Base-by-base conservation (phyloP, 768 basidiomycete genomes). In the Lanmaoa rubissima region DNA sequence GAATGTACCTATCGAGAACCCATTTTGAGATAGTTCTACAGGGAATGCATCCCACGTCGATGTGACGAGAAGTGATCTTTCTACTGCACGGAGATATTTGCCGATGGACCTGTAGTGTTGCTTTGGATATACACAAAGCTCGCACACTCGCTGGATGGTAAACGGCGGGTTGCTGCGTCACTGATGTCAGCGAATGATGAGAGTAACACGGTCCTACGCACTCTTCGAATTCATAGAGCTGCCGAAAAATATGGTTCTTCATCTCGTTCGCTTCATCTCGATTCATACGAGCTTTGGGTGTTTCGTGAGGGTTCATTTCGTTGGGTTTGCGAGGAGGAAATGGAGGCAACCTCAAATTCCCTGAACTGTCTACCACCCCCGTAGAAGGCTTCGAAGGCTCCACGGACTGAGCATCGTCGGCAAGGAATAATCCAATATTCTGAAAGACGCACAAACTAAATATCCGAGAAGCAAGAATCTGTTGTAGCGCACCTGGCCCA, bases 101-200 rank as follows among this genome's bases (percentile, higher is more conserved):
- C 92, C 90, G 16, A 91, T 75, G 31, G 82, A 80, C 44, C 78
- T 84, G 79, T 95, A 94, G 62, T 92, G 82, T 45, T 79, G 76
- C 60, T 77, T 78, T 5, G 92, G 92, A 41, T 79, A 72, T 13
- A 88, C 62, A 61, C 86, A 85, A 26, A 96, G 84, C 67, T 95
- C 93, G 68, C 90, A 91, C 13, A 94, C 75, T 43, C 93, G 85
- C 72, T 96, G 94, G 53, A 95, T 88, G 10, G 93, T 94, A 70
- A 95, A 96, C 2, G 93, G 93, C 0, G 89, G 80, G 49, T 80
- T 80, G 17, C 84, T 75, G 52, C 43, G 50, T 51, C 36, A 47
- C 6, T 21, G 31, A 49, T 11, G 26, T 65, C 52, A 62, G 32
- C 50, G 54, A 46, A 49, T 24, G 26, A 31, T 41, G 42, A 53